Evolutionary conservation across 1,139 yeast genomes (phyloP).

Genomic region (Lodderomyces beijingensis): DNA sequence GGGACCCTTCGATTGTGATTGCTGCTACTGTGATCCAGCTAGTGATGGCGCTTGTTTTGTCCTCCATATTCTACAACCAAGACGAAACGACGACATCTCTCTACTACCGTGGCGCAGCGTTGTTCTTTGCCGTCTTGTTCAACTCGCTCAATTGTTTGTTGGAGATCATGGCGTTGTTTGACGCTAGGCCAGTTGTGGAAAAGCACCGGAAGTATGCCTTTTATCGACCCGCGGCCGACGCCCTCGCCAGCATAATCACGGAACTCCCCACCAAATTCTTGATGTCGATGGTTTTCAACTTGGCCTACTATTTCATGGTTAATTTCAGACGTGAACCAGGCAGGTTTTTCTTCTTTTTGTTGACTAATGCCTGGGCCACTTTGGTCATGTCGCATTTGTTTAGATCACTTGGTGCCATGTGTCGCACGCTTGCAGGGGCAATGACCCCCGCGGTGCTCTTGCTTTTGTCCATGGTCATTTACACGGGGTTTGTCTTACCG

Average conservation of each 20-base stretch:
- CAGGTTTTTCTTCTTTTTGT: conserved; percentile 52
- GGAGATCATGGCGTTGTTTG: conserved; percentile 54
- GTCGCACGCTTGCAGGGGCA: conserved; percentile 55
- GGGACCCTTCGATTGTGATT: conserved; percentile 62
- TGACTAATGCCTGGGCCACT: conserved; percentile 38
- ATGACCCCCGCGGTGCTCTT: conserved; percentile 58
- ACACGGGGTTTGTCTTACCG: conserved; percentile 58
- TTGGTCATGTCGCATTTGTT: conserved; percentile 56
- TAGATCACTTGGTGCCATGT: conserved; percentile 55
- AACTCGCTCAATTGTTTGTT: conserved; percentile 56
- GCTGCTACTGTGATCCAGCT: conserved; percentile 60
- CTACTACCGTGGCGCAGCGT: conserved; percentile 52
- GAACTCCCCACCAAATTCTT: conserved; percentile 53
- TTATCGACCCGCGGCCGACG: conserved; percentile 64
- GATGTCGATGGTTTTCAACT: conserved; percentile 41
- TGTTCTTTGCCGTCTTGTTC: conserved; percentile 55
- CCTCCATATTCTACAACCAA: conserved; percentile 62
- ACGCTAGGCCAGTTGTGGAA: conserved; percentile 54
- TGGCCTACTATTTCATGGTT: conserved; percentile 56
- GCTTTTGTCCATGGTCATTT: conserved; percentile 50
- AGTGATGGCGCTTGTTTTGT: conserved; percentile 63
- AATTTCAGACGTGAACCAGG: conserved; percentile 56
- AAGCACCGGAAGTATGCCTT: conserved; percentile 62
- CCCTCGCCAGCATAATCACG: conserved; percentile 53
- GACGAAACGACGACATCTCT: conserved; percentile 47